Base-by-base conservation (phyloP, 108 stramenopile species). In the Cyclotella kingstonii region DNA sequence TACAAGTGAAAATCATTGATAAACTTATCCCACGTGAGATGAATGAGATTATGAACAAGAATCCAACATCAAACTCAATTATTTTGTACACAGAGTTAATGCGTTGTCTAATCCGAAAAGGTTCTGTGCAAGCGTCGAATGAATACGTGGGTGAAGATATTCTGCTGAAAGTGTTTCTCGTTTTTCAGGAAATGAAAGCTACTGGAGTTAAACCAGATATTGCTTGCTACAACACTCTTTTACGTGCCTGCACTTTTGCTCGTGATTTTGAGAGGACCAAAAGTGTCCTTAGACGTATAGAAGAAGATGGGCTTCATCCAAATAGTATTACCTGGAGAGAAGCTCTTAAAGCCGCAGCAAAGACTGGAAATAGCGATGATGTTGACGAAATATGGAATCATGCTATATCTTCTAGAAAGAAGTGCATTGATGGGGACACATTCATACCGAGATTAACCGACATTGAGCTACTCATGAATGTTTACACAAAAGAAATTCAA, bases 171-270 rank as follows among this genome's bases (percentile, higher is more conserved):
- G 84, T 91, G 0, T 90, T 89, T 49, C 42, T 91, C 35, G 78
- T 90, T 0, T 94, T 91, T 65, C 81, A 90, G 71, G 84, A 86
- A 58, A 89, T 94, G 86, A 79, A 90, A 47, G 66, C 74, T 3
- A 54, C 80, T 1, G 92, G 87, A 10, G 76, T 73, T 0, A 60
- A 64, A 21, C 88, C 89, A 1, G 93, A 94, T 70, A 22, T 91
- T 11, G 86, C 86, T 34, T 88, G 84, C 39, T 94, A 89, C 73
- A 91, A 94, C 56, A 76, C 89, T 21, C 66, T 94, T 1, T 59
- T 94, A 28, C 68, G 77, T 45, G 84, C 88, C 1, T 91, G 88
- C 58, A 83, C 93, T 2, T 70, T 81, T 8, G 80, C 76, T 19
- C 90, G 90, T 17, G 89, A 94, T 41, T 47, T 87, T 3, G 66